Evolutionary conservation across 1,139 yeast species (phyloP).

Genomic region (Pichia sp.): DNA sequence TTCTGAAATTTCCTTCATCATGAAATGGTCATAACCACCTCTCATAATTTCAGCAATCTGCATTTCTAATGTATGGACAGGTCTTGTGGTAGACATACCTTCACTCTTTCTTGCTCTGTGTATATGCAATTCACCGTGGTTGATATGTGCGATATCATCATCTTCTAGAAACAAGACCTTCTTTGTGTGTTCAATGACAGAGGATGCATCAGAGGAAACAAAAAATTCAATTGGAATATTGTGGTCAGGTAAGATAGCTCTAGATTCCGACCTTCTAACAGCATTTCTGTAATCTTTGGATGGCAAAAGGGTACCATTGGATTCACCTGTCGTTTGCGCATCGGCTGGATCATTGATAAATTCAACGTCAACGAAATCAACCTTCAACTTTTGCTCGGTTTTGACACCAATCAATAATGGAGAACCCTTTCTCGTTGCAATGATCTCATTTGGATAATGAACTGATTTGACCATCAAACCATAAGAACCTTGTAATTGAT

Average conservation of each 20-base stretch:
- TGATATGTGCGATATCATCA: constrained; percentile 97
- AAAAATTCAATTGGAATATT: constrained; percentile 81
- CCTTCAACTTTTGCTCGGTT: constrained; percentile 90
- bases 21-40: constrained; percentile 92
- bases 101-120: constrained; percentile 92
- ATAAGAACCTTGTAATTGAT: constrained; percentile 95
- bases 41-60: constrained; percentile 98
- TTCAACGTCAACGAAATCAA: constrained; percentile 97
- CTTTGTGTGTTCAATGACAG: constrained; percentile 96
- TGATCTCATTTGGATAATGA: constrained; percentile 92
- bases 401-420: constrained; percentile 96
- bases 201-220: constrained; percentile 94
- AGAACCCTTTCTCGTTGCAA: constrained; percentile 97
- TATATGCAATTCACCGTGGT: constrained; percentile 96
- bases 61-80: constrained; percentile 94
- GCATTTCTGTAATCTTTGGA: constrained; percentile 15
- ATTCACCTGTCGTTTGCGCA: constrained; percentile 5
- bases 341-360: constrained; percentile 55
- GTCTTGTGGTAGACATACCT: constrained; percentile 89
- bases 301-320: constrained; percentile 9
- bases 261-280: constrained; percentile 26
- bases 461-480: constrained; percentile 89
- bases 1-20: constrained; percentile 98
- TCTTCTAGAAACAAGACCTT: constrained; percentile 95
- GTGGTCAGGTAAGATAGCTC: constrained; percentile 28